Evolutionary conservation across 768 basidiomycete genomes (phyloP).

Genomic region (Auriscalpium vulgare): DNA sequence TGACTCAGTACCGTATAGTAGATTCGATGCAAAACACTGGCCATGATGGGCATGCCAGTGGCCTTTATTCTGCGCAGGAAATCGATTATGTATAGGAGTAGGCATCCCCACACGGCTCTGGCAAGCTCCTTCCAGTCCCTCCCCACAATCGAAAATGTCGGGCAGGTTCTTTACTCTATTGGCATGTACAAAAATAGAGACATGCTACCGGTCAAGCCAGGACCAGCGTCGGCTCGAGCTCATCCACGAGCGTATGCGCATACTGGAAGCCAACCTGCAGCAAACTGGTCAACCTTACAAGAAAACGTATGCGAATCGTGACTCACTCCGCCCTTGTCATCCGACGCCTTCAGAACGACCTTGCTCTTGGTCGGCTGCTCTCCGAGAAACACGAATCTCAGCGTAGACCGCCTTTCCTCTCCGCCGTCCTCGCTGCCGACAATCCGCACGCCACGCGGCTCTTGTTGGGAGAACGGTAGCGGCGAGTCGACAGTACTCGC

Average conservation of each 20-base stretch:
- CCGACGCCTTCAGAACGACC: constrained; percentile 58
- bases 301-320: not conserved
- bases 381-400: constrained; percentile 63
- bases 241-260: constrained; percentile 53
- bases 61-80: no score
- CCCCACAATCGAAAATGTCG: no score
- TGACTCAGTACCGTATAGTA: no score
- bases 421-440: constrained; percentile 50
- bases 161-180: constrained; percentile 68
- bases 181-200: constrained; percentile 69
- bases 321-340: constrained; percentile 54
- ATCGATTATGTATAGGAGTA: no score
- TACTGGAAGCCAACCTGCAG: constrained; percentile 69
- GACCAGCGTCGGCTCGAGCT: constrained; percentile 50
- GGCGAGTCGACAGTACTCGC: constrained; percentile 44
- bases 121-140: no score
- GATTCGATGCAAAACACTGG: no score
- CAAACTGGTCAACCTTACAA: not conserved
- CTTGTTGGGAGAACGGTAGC: constrained; percentile 43
- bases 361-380: constrained; percentile 47
- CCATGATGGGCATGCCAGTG: no score
- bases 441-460: constrained; percentile 53
- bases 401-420: constrained; percentile 49
- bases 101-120: no score
- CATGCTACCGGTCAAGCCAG: constrained; percentile 61